phyloP scores from a whole-genome alignment of 2,329 filamentous ascomycete species.

The Calonectria multiphialidica region DNA sequence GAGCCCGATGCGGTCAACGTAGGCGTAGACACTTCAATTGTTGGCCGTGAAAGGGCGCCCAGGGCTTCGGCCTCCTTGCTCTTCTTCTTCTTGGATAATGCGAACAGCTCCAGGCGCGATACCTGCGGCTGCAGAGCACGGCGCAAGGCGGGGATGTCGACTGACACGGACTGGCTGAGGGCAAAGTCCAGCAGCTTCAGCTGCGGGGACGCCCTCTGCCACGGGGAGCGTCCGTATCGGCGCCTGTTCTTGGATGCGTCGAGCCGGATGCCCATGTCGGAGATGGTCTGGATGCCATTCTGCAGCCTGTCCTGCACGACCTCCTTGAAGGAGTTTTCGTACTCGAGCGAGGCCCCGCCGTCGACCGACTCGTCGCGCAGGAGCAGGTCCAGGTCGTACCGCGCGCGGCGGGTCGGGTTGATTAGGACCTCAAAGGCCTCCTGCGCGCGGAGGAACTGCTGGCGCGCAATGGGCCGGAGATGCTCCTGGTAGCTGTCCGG shows the following conservation, averaged over 20 bases:
- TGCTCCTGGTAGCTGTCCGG: slow-evolving; percentile 55
- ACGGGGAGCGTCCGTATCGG: neutral
- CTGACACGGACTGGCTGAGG: slow-evolving; percentile 53
- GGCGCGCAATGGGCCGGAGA: slow-evolving; percentile 52
- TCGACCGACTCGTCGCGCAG: slow-evolving; percentile 28
- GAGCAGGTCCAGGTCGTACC: slow-evolving; percentile 54
- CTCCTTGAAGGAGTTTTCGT: slow-evolving; percentile 36
- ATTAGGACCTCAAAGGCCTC: slow-evolving; percentile 62
- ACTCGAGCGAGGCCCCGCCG: slow-evolving; percentile 33
- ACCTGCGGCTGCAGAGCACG: slow-evolving; percentile 42
- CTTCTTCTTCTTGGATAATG: slow-evolving; percentile 31
- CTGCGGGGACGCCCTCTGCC: slow-evolving; percentile 19
- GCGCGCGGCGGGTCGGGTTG: slow-evolving; percentile 54
- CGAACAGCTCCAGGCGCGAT: slow-evolving; percentile 37
- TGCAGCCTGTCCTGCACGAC: slow-evolving; percentile 35
- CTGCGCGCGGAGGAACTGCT: slow-evolving; percentile 56
- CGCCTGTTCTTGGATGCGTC: slow-evolving; percentile 42
- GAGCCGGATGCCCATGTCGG: slow-evolving; percentile 54
- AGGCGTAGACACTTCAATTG: slow-evolving; percentile 43
- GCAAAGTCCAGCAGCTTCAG: slow-evolving; percentile 53
- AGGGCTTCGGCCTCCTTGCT: slow-evolving; percentile 5
- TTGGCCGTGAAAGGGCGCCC: slow-evolving; percentile 22
- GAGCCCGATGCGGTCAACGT: slow-evolving; percentile 54
- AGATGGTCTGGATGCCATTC: slow-evolving; percentile 43
- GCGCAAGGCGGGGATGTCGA: slow-evolving; percentile 49